These are phyloP conservation scores for Sugiyamaella pinicola DNA, from an alignment of 1,139 yeast genomes.

Conservation along the genomic window DNA sequence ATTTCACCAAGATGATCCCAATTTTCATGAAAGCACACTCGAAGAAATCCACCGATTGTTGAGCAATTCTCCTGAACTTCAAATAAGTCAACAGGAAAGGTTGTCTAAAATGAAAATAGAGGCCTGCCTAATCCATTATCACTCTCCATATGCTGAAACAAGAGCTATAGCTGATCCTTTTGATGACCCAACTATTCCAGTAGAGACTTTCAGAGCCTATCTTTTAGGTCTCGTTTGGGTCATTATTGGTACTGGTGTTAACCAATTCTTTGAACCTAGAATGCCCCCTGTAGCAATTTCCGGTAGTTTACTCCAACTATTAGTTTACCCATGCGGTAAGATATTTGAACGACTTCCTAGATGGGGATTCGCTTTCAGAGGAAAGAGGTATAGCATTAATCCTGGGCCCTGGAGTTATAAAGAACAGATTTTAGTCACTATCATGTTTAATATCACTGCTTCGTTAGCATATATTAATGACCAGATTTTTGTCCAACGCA, in stretches of 20 bases:
- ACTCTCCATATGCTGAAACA: conserved; percentile 52
- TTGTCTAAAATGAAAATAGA: conserved; percentile 39
- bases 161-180: conserved; percentile 47
- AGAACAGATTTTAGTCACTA: conserved; percentile 65
- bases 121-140: conserved; percentile 44
- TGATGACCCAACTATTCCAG: conserved; percentile 46
- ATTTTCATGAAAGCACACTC: conserved; percentile 49
- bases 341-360: conserved; percentile 52
- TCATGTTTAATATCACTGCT: conserved; percentile 46
- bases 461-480: conserved; percentile 28
- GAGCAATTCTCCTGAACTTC: conserved; percentile 23
- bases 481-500: conserved; percentile 33
- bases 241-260: conserved; percentile 51
- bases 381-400: conserved; percentile 47
- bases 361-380: conserved; percentile 48
- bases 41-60: conserved; percentile 37
- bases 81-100: conserved; percentile 32
- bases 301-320: conserved; percentile 49
- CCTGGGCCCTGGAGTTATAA: conserved; percentile 67
- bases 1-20: conserved; percentile 53
- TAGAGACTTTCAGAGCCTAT: conserved; percentile 51
- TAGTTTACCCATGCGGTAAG: conserved; percentile 50
- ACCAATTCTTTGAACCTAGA: conserved; percentile 55
- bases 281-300: conserved; percentile 50
- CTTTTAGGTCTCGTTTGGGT: conserved; percentile 41